A percentile compares a stretch with the other conserved stretches of the same genome.
Evolutionary conservation across 345 rosid species (phyloP).

Genomic region (Lenwebbia sp.): DNA sequence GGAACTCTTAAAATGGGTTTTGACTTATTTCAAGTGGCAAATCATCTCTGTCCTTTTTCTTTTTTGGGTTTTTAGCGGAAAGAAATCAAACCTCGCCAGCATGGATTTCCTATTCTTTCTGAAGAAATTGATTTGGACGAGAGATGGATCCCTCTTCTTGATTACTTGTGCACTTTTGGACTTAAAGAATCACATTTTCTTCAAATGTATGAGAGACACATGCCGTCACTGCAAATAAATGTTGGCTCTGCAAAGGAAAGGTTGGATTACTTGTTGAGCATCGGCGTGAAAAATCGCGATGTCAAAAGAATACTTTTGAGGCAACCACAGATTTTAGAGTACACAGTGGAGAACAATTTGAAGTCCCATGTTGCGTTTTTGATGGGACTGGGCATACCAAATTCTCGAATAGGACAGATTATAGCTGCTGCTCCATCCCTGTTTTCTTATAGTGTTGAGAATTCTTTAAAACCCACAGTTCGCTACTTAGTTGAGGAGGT

Average conservation of each 20-base stretch:
- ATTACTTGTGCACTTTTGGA: constrained; percentile 71
- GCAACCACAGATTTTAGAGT: constrained; percentile 88
- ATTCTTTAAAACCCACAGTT: constrained; percentile 80
- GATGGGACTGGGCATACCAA: constrained; percentile 66
- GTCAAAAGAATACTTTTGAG: constrained; percentile 75
- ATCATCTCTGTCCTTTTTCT: not conserved
- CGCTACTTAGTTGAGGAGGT: constrained; percentile 96
- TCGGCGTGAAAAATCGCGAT: constrained; percentile 87
- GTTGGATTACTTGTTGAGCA: constrained; percentile 71
- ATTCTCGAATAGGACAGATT: constrained; percentile 79
- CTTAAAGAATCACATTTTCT: constrained; percentile 77
- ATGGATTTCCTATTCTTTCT: constrained; percentile 39
- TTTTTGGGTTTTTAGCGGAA: constrained; percentile 23
- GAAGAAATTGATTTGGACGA: constrained; percentile 69
- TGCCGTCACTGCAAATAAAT: constrained; percentile 72
- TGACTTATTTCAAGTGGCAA: not conserved
- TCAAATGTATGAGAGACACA: constrained; percentile 85
- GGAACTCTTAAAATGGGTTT: not conserved
- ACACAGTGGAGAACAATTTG: constrained; percentile 78
- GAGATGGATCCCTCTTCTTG: constrained; percentile 83
- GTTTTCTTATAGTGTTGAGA: constrained; percentile 82
- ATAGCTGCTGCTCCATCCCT: constrained; percentile 68
- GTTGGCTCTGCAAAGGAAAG: constrained; percentile 78
- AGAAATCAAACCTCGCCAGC: constrained; percentile 19
- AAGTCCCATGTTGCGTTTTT: constrained; percentile 75